A percentile compares a stretch with the other conserved stretches of the same genome.
phyloP scores from a whole-genome alignment of 306 rosid species.

The Adenanthera pavonina region DNA sequence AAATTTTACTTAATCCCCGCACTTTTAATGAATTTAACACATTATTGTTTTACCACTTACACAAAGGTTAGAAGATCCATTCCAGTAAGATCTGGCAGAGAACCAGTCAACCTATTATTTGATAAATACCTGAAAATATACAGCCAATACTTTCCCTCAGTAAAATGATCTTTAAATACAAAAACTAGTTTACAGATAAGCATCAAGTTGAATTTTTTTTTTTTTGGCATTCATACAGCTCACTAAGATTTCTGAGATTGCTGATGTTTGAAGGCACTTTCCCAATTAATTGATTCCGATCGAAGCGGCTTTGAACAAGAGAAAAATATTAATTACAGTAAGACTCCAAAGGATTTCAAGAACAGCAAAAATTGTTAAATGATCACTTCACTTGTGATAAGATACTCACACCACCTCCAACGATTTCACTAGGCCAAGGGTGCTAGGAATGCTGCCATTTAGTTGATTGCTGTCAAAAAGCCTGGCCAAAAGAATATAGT shows the following conservation, averaged over 20 bases:
- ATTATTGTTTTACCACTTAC: constrained; percentile 50
- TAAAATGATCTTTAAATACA: neutral
- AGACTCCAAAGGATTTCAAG: constrained; percentile 17
- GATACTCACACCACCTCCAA: constrained; percentile 73
- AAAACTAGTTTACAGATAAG: neutral
- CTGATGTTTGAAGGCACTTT: constrained; percentile 51
- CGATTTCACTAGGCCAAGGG: constrained; percentile 46
- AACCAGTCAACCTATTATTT: constrained; percentile 57
- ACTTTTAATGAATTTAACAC: constrained; percentile 3
- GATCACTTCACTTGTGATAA: constrained; percentile 22
- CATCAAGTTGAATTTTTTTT: constrained; percentile 31
- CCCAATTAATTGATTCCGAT: constrained; percentile 53
- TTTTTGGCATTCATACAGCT: constrained; percentile 58
- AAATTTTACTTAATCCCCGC: neutral
- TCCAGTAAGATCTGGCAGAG: constrained; percentile 59
- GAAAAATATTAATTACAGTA: constrained; percentile 21
- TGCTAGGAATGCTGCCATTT: constrained; percentile 54
- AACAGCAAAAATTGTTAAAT: constrained; percentile 12
- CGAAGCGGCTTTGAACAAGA: constrained; percentile 61
- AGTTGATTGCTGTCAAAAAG: constrained; percentile 61
- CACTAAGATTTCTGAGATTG: constrained; percentile 45
- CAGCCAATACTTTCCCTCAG: constrained; percentile 22
- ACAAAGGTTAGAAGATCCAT: constrained; percentile 52
- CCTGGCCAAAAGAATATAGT: constrained; percentile 47
- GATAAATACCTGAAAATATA: constrained; percentile 59